Base-by-base conservation (phyloP, 148 eudicot genomes). In the Silene conica region DNA sequence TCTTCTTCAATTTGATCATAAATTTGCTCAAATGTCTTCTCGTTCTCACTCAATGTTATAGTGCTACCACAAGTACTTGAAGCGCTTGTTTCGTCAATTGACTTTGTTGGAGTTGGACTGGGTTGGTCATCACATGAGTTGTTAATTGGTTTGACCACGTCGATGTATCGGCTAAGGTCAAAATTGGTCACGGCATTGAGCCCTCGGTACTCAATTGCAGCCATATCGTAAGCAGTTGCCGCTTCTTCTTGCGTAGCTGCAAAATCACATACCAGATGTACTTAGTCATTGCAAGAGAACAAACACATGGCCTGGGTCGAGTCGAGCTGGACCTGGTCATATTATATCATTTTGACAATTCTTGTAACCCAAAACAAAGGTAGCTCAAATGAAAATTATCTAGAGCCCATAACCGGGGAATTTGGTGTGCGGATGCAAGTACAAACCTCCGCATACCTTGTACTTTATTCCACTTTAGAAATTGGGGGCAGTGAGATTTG, bases 171-270 rank as follows among this genome's bases (percentile, higher is more conserved):
- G 62, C 93, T 91, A 13, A 89, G 87, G 75, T 91, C 92, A 63
- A 91, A 91, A 62, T 91, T 91, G 20, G 97, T 91, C 59, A 91
- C 90, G 0, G 97, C 97, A 28, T 89, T 91, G 16, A 82, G 81
- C n/a, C 93, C 97, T 1, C 97, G 86, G 61, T 87, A 81, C 70
- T 91, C 87, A 13, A 91, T 89, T 9, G 97, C 93, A 13, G 97
- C 97, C 76, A 87, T 85, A 75, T 91, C 93, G 63, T 91, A 91
- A 11, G 97, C 93, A 3, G 88, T 75, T 45, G 93, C 97, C 0
- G 97, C 97, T 77, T 91, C 97, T 86, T 91, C 97, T 75, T 89
- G 97, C 3, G 97, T 91, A 55, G 90, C 97, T 91, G 86, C 73
- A 72, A 56, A 8, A 26, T 62, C 50, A 58, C 60, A 74, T 18